Conservation (phyloP, 192 early-diverging fungal species). For the Funneliformis mosseae region DNA sequence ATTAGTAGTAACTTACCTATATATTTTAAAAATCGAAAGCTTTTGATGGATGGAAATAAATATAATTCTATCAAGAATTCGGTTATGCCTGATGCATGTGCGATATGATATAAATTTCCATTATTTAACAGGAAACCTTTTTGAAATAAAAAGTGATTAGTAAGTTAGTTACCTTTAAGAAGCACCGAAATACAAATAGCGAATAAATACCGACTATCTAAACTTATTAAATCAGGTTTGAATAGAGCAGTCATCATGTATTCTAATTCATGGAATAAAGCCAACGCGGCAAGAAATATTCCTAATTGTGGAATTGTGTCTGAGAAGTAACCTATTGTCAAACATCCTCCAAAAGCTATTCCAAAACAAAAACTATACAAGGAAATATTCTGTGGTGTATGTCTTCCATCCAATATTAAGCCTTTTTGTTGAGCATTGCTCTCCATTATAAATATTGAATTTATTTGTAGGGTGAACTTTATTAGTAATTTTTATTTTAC, state of each 20-base stretch:
- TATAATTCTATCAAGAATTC: conserved; percentile 73
- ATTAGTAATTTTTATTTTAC: too few relatives aligned
- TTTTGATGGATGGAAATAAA: conserved; percentile 58
- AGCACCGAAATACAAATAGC: conserved; percentile 39
- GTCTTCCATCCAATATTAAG: conserved; percentile 53
- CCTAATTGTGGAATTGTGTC: conserved; percentile 59
- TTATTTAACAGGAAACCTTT: conserved; percentile 78
- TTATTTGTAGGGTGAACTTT: background rate
- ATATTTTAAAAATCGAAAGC: conserved; percentile 38
- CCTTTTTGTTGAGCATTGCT: background rate
- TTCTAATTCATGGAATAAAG: conserved; percentile 84
- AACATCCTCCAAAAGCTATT: conserved; percentile 57
- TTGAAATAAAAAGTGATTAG: conserved; percentile 23
- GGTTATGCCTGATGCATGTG: conserved; percentile 61
- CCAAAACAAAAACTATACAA: conserved; percentile 75
- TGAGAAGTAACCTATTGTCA: conserved; percentile 42
- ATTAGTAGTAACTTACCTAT: conserved; percentile 19
- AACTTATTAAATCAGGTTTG: conserved; percentile 63
- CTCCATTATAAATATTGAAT: background rate
- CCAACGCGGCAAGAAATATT: conserved; percentile 65
- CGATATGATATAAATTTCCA: conserved; percentile 68
- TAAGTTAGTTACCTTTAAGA: conserved; percentile 19
- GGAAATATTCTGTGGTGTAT: conserved; percentile 84
- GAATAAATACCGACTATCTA: conserved; percentile 66
- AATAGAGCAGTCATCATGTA: conserved; percentile 86